Percentiles rank a stretch among this genome's conserved stretches.
Evolutionary conservation across 805 yeast genomes (phyloP).

Genomic region (Ascoidea tarda): DNA sequence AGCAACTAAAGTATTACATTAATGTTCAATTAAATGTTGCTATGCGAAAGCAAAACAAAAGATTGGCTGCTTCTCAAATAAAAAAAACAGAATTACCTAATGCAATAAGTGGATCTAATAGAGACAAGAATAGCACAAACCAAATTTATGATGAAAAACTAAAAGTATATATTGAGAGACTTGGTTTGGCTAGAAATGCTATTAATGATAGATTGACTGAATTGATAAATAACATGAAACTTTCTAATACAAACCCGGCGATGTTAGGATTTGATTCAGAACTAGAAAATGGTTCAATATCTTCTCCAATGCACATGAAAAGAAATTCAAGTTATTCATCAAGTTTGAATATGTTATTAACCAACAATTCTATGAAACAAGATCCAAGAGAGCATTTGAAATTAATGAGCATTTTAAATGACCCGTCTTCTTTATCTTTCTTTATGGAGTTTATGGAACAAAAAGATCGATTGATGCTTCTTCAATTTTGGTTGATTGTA

Average conservation of each 20-base stretch:
- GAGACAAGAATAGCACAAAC: constrained; percentile 4
- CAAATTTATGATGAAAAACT: constrained; percentile 4
- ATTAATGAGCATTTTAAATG: constrained; percentile 30
- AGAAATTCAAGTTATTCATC: neutral
- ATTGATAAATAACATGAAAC: neutral
- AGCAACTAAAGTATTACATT: constrained; percentile 32
- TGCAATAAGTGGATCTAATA: constrained; percentile 7
- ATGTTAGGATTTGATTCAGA: neutral
- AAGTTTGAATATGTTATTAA: neutral
- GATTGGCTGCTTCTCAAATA: neutral
- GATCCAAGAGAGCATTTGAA: constrained; percentile 13
- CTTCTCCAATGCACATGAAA: neutral
- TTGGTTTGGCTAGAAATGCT: constrained; percentile 8
- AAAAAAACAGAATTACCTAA: constrained; percentile 4
- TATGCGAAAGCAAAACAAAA: constrained; percentile 13
- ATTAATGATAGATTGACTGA: constrained; percentile 7
- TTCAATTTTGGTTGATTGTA: constrained; percentile 56
- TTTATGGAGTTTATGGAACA: constrained; percentile 45
- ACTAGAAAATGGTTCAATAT: neutral
- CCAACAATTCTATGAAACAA: neutral
- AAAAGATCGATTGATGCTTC: constrained; percentile 25
- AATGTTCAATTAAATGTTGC: constrained; percentile 32
- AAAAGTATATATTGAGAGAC: constrained; percentile 8
- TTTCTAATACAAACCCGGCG: neutral
- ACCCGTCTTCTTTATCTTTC: constrained; percentile 30